Conservation (phyloP, 1,284 basidiomycete genomes). For the Ustilago curta region DNA sequence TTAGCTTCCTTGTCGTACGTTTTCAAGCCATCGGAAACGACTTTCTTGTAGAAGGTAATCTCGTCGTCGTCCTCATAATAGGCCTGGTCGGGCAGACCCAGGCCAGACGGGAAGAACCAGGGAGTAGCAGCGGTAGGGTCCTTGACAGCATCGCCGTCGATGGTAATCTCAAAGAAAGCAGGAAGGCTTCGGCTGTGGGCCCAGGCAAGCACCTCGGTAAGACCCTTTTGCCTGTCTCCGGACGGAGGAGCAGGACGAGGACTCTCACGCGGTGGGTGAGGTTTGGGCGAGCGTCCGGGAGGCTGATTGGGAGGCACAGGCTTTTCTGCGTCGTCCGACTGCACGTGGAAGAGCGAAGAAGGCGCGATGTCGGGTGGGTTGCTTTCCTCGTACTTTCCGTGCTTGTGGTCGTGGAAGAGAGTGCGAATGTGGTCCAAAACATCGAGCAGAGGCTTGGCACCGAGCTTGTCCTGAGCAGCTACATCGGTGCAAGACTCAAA, state of each 20-base stretch:
- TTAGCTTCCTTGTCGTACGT: constrained; percentile 73
- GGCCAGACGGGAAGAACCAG: constrained; percentile 84
- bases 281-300: constrained; percentile 52
- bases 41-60: constrained; percentile 78
- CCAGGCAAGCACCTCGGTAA: constrained; percentile 84
- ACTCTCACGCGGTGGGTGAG: constrained; percentile 50
- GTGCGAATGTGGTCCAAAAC: constrained; percentile 70
- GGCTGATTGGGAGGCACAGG: constrained; percentile 55
- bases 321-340: constrained; percentile 71
- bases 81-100: constrained; percentile 92
- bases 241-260: constrained; percentile 52
- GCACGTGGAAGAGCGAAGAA: constrained; percentile 75
- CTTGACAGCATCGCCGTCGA: constrained; percentile 89
- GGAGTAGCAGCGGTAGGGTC: constrained; percentile 88
- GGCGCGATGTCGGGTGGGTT: constrained; percentile 73
- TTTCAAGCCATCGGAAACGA: constrained; percentile 78
- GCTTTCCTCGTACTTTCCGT: constrained; percentile 71
- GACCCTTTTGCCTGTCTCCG: constrained; percentile 72
- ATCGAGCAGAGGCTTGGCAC: constrained; percentile 71
- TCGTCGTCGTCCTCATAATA: constrained; percentile 87
- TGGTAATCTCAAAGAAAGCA: constrained; percentile 80
- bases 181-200: constrained; percentile 79
- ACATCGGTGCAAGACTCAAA: constrained; percentile 88
- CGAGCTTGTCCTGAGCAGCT: constrained; percentile 71
- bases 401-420: constrained; percentile 52